Percentiles rank a stretch among this genome's conserved stretches.
Evolutionary conservation across 768 basidiomycete genomes (phyloP).

Genomic region (Pleurotus pulmonarius): DNA sequence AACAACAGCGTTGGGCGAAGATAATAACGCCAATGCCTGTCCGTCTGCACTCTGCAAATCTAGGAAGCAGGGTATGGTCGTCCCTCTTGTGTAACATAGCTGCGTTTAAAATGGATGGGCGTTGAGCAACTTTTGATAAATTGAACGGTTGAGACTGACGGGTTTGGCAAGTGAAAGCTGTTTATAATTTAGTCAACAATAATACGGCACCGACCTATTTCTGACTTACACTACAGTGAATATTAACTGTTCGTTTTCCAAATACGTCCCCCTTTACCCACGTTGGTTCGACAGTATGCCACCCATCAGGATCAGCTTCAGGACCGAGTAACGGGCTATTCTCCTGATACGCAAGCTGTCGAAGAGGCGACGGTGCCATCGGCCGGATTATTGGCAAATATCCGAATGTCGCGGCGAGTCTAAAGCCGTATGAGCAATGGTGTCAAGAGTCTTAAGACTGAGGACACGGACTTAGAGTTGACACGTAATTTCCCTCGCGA

Average conservation of each 20-base stretch:
- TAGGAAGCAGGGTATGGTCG: conserved; percentile 33
- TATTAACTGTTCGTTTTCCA: conserved; percentile 21
- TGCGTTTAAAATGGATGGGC: conserved; percentile 11
- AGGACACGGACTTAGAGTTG: conserved; percentile 27
- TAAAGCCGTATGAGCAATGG: conserved; percentile 8
- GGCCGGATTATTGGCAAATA: conserved; percentile 32
- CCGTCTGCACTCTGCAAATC: conserved; percentile 26
- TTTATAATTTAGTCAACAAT: conserved; percentile 2
- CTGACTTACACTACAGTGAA: conserved; percentile 29
- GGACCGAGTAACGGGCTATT: conserved; percentile 30
- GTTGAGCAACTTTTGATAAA: neutral
- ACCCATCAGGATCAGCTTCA: conserved; percentile 34
- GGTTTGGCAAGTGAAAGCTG: conserved; percentile 38
- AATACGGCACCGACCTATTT: neutral
- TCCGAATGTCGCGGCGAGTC: conserved; percentile 24
- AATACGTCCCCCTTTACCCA: conserved; percentile 25
- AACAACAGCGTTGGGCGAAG: conserved; percentile 27
- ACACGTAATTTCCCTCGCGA: conserved; percentile 26
- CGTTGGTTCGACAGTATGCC: conserved; percentile 25
- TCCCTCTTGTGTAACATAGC: conserved; percentile 39
- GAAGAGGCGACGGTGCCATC: conserved; percentile 24
- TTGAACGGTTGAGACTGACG: conserved; percentile 18
- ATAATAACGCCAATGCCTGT: conserved; percentile 32
- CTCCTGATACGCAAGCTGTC: conserved; percentile 33
- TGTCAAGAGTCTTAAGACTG: neutral